phyloP scores from a whole-genome alignment of 2,329 filamentous ascomycete species.

The Talaromyces amestolkiae region DNA sequence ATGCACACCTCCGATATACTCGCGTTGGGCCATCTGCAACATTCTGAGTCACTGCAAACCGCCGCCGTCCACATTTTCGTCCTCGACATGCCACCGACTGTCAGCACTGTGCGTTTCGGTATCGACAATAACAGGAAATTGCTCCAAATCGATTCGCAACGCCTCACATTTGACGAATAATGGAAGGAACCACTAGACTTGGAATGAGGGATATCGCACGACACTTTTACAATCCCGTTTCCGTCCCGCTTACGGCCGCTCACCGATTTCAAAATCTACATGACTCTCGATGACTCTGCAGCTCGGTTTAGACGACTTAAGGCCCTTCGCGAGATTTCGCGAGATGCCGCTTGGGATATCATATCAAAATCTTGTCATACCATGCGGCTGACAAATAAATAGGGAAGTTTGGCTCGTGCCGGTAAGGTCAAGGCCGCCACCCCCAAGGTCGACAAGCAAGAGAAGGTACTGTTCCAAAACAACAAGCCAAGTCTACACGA shows the following conservation, averaged over 20 bases:
- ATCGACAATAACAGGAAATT: not conserved
- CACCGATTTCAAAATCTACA: not conserved
- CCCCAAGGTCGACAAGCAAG: conserved; percentile 56
- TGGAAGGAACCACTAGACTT: too few relatives aligned
- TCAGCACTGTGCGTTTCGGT: not conserved
- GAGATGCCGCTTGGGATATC: not conserved
- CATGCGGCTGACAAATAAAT: not conserved
- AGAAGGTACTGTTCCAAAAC: conserved; percentile 12
- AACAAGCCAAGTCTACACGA: not conserved
- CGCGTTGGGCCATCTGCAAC: not conserved
- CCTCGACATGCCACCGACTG: not conserved
- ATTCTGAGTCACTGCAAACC: conserved; percentile 2
- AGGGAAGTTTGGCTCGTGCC: conserved; percentile 73
- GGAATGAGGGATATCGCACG: not conserved
- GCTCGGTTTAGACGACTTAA: not conserved
- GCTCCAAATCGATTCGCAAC: not conserved
- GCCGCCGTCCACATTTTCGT: not conserved
- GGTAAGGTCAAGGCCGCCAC: conserved; percentile 90
- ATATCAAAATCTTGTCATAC: not conserved
- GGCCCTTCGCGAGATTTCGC: not conserved
- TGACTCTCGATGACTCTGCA: not conserved
- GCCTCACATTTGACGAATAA: not conserved
- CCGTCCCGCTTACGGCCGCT: not conserved
- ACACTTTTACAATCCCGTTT: not conserved
- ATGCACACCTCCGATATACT: not conserved